A percentile compares a stretch with the other conserved stretches of the same genome.
These are phyloP conservation scores for Arctium lappa DNA, from an alignment of 129 eudicot species.

Conservation along the genomic window DNA sequence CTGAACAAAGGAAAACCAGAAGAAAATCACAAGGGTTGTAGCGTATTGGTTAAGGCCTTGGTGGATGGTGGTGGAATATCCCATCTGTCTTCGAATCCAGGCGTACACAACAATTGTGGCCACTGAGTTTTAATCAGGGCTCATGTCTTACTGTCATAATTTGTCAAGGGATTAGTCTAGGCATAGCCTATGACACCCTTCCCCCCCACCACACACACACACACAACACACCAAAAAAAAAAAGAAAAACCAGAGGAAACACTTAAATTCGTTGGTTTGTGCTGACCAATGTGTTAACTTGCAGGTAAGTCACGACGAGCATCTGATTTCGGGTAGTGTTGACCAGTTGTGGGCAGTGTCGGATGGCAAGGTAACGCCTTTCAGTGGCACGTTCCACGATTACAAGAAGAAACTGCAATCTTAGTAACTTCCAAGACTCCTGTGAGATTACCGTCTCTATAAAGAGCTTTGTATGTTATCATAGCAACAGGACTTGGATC, in stretches of 20 bases:
- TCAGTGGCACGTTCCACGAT: constrained; percentile 83
- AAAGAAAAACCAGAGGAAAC: no score
- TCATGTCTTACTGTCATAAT: no score
- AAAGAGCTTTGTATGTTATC: constrained; percentile 6
- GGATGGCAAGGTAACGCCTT: constrained; percentile 78
- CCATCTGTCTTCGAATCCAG: neutral
- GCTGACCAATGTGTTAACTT: constrained; percentile 3
- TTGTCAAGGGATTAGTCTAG: no score
- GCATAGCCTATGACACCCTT: no score
- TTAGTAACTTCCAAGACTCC: neutral
- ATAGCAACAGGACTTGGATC: constrained; percentile 11
- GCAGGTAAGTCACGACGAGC: constrained; percentile 99
- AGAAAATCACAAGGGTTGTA: no score
- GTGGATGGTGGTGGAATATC: no score
- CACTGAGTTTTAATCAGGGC: no score
- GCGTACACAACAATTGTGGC: no score
- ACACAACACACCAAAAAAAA: no score
- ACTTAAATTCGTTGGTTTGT: neutral
- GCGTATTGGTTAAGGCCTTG: no score
- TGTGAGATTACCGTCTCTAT: neutral
- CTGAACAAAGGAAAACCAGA: no score
- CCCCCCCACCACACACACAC: no score
- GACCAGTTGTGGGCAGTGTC: constrained; percentile 96
- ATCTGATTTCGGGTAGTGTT: constrained; percentile 91
- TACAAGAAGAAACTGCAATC: constrained; percentile 85